A percentile compares a stretch with the other conserved stretches of the same genome.
Conservation (phyloP, 257 asterid species). For the Fraxinus cuspidata region DNA sequence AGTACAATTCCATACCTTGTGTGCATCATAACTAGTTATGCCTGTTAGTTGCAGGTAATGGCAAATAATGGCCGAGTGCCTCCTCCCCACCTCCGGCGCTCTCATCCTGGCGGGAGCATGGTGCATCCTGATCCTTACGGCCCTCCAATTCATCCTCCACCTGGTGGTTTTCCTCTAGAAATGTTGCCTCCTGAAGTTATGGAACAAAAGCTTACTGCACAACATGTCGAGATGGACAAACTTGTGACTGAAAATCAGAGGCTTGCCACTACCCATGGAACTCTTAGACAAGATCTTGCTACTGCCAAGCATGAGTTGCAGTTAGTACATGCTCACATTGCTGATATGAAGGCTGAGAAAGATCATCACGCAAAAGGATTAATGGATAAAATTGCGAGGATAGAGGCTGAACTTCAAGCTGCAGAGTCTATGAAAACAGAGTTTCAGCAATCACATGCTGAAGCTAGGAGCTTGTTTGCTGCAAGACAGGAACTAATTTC, state of each 20-base stretch:
- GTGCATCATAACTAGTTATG: slow-evolving; percentile 21
- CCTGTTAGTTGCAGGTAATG: slow-evolving; percentile 49
- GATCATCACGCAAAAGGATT: slow-evolving; percentile 71
- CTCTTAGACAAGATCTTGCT: slow-evolving; percentile 90
- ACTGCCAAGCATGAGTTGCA: slow-evolving; percentile 84
- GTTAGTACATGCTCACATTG: slow-evolving; percentile 63
- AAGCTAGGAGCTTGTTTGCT: slow-evolving; percentile 68
- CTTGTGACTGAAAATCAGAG: slow-evolving; percentile 83
- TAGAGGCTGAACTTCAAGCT: slow-evolving; percentile 75
- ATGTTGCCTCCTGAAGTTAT: slow-evolving; percentile 73
- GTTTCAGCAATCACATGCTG: slow-evolving; percentile 77
- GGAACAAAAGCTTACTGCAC: slow-evolving; percentile 88
- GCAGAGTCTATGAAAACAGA: slow-evolving; percentile 56
- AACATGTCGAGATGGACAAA: slow-evolving; percentile 77
- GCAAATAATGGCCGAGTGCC: slow-evolving; percentile 78
- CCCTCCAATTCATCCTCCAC: slow-evolving; percentile 49
- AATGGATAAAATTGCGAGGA: slow-evolving; percentile 59
- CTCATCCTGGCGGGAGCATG: slow-evolving; percentile 59
- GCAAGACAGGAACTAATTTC: slow-evolving; percentile 73
- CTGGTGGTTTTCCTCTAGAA: slow-evolving; percentile 68
- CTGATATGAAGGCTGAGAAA: slow-evolving; percentile 62
- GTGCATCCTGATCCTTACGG: slow-evolving; percentile 68
- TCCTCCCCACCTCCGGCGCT: slow-evolving; percentile 61
- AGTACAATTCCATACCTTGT: background rate
- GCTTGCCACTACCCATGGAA: slow-evolving; percentile 86